Conservation (phyloP, 306 rosid species). For the Vachellia pachyceras region DNA sequence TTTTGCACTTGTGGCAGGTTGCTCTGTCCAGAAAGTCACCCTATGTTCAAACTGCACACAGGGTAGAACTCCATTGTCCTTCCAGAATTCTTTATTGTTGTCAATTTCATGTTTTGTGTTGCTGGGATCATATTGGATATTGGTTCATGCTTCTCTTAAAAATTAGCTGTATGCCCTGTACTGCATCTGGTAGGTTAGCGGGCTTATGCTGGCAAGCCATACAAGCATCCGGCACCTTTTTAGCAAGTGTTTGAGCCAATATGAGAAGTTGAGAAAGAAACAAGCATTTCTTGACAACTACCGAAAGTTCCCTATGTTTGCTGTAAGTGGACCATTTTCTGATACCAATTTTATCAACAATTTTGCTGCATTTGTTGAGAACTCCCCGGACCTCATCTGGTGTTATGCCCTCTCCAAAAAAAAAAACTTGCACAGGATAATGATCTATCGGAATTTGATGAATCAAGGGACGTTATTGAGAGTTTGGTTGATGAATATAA, state of each 20-base stretch:
- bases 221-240: slow-evolving; percentile 97
- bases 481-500: slow-evolving; percentile 95
- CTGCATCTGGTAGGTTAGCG: slow-evolving; percentile 78
- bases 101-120: slow-evolving; percentile 12
- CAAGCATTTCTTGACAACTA: slow-evolving; percentile 97
- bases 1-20: slow-evolving; percentile 57
- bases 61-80: slow-evolving; percentile 52
- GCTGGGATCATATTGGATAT: slow-evolving; percentile 26
- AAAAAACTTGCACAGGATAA: slow-evolving; percentile 80
- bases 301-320: slow-evolving; percentile 97
- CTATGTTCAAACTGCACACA: slow-evolving; percentile 94
- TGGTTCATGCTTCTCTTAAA: not conserved
- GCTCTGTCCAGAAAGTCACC: slow-evolving; percentile 97
- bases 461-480: slow-evolving; percentile 92
- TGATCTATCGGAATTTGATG: slow-evolving; percentile 98
- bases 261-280: slow-evolving; percentile 90
- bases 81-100: not conserved
- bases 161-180: slow-evolving; percentile 26
- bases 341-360: slow-evolving; percentile 4
- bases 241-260: slow-evolving; percentile 96
- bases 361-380: slow-evolving; percentile 35
- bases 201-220: slow-evolving; percentile 97
- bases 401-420: not conserved
- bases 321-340: slow-evolving; percentile 66
- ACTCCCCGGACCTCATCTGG: slow-evolving; percentile 34